phyloP scores from a whole-genome alignment of 169 alveolate genomes.

The Amoebophrya sp. region DNA sequence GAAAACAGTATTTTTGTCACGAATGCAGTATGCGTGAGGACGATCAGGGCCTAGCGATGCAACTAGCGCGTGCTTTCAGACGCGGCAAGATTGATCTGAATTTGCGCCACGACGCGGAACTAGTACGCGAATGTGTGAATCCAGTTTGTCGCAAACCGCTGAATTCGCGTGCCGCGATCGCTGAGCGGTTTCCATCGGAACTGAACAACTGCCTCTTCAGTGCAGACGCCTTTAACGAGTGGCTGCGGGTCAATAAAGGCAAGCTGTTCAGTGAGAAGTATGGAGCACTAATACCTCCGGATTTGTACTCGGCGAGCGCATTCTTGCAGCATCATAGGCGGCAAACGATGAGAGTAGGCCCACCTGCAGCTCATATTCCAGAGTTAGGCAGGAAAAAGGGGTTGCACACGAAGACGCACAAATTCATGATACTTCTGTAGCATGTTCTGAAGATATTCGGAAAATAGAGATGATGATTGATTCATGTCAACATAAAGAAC shows the following conservation, averaged over 20 bases:
- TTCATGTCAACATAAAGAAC: too few relatives aligned
- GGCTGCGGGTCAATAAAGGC: background rate
- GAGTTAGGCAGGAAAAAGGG: too few relatives aligned
- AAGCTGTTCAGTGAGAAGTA: background rate
- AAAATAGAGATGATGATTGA: too few relatives aligned
- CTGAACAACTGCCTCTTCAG: background rate
- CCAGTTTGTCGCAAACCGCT: background rate
- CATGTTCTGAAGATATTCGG: too few relatives aligned
- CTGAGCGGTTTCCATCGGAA: background rate
- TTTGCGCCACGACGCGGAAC: too few relatives aligned
- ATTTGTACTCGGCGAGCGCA: background rate
- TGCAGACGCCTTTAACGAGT: slow-evolving; percentile 4
- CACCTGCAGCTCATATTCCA: too few relatives aligned
- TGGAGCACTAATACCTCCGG: background rate
- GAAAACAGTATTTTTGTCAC: background rate
- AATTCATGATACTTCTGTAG: too few relatives aligned
- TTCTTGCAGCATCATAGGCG: background rate
- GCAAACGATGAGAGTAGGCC: too few relatives aligned
- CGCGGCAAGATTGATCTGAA: too few relatives aligned
- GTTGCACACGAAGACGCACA: too few relatives aligned
- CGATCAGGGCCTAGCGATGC: background rate
- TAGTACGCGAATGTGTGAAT: background rate
- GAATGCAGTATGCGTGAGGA: background rate
- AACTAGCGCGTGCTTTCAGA: background rate
- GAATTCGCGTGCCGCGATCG: background rate